Base-by-base conservation (phyloP, 2,329 filamentous ascomycete species). In the Macrophomina tecta region DNA sequence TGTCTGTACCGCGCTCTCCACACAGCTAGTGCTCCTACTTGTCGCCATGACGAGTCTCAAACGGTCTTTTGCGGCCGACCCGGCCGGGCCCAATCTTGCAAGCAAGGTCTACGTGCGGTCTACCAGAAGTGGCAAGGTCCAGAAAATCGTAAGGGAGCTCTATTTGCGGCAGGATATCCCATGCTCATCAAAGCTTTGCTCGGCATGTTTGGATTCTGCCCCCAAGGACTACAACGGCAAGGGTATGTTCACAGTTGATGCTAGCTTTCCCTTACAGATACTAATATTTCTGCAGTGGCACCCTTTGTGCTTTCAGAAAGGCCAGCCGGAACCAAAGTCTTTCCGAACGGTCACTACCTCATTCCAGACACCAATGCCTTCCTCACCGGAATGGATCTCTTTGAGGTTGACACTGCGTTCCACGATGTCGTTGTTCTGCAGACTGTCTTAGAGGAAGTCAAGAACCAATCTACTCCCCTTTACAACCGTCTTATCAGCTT, bases 361-460 rank as follows among this genome's bases (percentile, higher is more conserved):
- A 86, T 99, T 42, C 95, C 95, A 36, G 95, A 99, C 77, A 99
- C 95, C 56, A 99, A 99, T 82, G 94, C 93, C 51, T 88, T 99
- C 63, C 86, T 99, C 61, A 96, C 92, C 76, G 94, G 92, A 71
- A 97, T 99, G 93, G 95, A 99, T 76, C 83, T 98, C 18, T 97
- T 99, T 74, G 95, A 99, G 82, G 90, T 97, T 71, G 90, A 91
- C 68, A 90, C 90, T 14, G 92, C 92, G 3, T 97, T 99, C 73
- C 94, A 95, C 79, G 95, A 99, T 81, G 94, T 99, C n/a, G 87
- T 99, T 68, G 90, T 99, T 60, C 83, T 99, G 66, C 95, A 99
- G 79, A 97, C 94, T 1, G 95, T 99, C 5, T 87, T 99, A 14
- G 95, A 99, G 79, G 95, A 99, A 82, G 86, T 99, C 68, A 92